Base-by-base conservation (phyloP, 2,329 filamentous ascomycete genomes). In the Pyrenochaeta sp. region DNA sequence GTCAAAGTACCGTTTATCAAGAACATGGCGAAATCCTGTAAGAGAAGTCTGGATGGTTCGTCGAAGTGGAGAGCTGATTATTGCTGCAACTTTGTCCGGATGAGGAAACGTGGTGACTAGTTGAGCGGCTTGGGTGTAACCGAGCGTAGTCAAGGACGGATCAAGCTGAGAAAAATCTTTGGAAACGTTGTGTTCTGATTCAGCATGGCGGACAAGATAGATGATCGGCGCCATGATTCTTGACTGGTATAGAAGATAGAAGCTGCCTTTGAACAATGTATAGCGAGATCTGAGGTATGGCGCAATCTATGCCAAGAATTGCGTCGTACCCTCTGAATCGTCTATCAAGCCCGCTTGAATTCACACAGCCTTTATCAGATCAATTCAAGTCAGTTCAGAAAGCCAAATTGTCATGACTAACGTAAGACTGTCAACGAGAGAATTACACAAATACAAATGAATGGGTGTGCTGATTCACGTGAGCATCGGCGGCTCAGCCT, bases 31-130 rank as follows among this genome's bases (percentile, higher is more conserved):
- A 47, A 52, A 52, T 4, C 31, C 49, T 30, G 54, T 33, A 30
- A 53, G 49, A 4, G 54, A 53, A 27, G 54, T 57, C 33, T 57
- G 49, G 41, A 54, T 42, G 36, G 54, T 49, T 27, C 54, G 54
- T 15, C 43, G 50, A 21, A 52, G 54, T 27, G 49, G 54, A n/a
- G 54, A 57, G n/a, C 35, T 49, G 39, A 39, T 17, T 6, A 36
- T 36, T 36, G 15, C 33, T 36, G 33, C 33, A 17, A 36, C 15
- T n/a, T n/a, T 7, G 9, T 36, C 33, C 9, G 33, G 33, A 17
- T 36, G 9, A n/a, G 33, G 33, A n/a, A 36, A 36, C 15, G 9
- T 12, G 15, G 7, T 36, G 33, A 36, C 15, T 36, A 36, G 15
- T 15, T 36, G 33, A 12, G 33, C 9, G 17, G 49, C 54, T 53